phyloP scores from a whole-genome alignment of 1,139 yeast genomes.

The Hyphopichia khmerensis region DNA sequence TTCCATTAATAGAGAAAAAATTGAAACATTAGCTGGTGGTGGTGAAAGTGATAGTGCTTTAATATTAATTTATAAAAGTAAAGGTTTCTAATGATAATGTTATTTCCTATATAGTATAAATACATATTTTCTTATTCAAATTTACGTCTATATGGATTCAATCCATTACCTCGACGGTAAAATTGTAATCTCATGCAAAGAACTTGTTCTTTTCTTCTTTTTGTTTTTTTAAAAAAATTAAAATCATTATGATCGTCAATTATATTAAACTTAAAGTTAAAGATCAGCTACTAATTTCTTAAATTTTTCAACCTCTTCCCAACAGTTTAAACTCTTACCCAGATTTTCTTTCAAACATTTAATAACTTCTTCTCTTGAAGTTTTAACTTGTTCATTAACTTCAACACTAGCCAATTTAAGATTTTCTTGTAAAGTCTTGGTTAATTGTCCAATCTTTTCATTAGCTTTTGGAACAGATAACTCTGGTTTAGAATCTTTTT shows the following conservation, averaged over 20 bases:
- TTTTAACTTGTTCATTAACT: conserved; percentile 27
- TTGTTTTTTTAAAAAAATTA: not conserved
- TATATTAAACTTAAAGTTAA: conserved; percentile 10
- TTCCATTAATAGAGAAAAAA: conserved; percentile 69
- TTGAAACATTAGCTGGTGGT: conserved; percentile 90
- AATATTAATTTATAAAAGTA: conserved; percentile 79
- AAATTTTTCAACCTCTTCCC: conserved; percentile 79
- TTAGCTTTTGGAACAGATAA: conserved; percentile 32
- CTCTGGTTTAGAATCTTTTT: conserved; percentile 22
- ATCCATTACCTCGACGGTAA: no score
- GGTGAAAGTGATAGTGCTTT: conserved; percentile 97
- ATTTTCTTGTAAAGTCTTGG: conserved; percentile 47
- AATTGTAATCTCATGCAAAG: no score
- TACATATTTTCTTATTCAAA: not conserved
- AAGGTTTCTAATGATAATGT: conserved; percentile 43
- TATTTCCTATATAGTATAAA: not conserved
- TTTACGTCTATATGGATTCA: not conserved
- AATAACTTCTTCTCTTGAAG: conserved; percentile 58
- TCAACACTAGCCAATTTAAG: conserved; percentile 42
- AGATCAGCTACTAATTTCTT: conserved; percentile 49
- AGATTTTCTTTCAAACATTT: conserved; percentile 68
- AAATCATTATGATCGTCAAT: not conserved
- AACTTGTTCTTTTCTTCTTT: not conserved
- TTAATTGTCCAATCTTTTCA: conserved; percentile 45
- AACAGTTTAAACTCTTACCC: conserved; percentile 80